Evolutionary conservation across 306 rosid genomes (phyloP).

Genomic region (Senna siamea): DNA sequence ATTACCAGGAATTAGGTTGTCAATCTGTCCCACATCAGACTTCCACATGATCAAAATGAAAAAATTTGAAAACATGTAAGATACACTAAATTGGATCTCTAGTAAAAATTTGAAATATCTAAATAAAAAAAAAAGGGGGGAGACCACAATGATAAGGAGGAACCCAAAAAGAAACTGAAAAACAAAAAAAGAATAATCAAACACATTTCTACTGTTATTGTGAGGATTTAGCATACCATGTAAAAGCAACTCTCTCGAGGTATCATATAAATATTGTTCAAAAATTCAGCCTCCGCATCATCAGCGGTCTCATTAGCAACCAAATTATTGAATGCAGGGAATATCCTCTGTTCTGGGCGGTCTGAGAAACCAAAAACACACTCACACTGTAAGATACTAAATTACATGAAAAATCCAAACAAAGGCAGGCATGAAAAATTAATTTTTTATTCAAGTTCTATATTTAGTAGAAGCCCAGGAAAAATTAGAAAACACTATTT

Average conservation of each 20-base stretch:
- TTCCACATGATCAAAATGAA: slow-evolving; percentile 67
- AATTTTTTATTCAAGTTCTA: not conserved
- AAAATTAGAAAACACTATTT: not conserved
- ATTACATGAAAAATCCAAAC: slow-evolving; percentile 4
- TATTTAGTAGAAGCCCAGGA: not conserved
- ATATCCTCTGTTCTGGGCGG: slow-evolving; percentile 45
- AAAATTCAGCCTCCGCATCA: slow-evolving; percentile 76
- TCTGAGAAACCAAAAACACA: slow-evolving; percentile 51
- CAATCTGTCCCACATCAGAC: slow-evolving; percentile 94
- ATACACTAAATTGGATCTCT: slow-evolving; percentile 32
- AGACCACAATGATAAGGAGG: not conserved
- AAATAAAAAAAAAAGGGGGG: not conserved
- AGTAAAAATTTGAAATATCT: not conserved
- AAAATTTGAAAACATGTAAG: slow-evolving; percentile 52
- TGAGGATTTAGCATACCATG: slow-evolving; percentile 64
- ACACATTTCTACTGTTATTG: not conserved
- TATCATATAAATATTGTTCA: slow-evolving; percentile 55
- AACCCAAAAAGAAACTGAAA: not conserved
- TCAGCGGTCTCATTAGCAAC: slow-evolving; percentile 67
- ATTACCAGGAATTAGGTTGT: slow-evolving; percentile 94
- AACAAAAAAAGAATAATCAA: slow-evolving; percentile 18
- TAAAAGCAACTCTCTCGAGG: slow-evolving; percentile 80
- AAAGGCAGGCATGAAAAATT: not conserved
- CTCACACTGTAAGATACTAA: not conserved
- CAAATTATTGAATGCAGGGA: slow-evolving; percentile 68